Conservation (phyloP, 2,329 filamentous ascomycete species). For the Xylariales sp. region DNA sequence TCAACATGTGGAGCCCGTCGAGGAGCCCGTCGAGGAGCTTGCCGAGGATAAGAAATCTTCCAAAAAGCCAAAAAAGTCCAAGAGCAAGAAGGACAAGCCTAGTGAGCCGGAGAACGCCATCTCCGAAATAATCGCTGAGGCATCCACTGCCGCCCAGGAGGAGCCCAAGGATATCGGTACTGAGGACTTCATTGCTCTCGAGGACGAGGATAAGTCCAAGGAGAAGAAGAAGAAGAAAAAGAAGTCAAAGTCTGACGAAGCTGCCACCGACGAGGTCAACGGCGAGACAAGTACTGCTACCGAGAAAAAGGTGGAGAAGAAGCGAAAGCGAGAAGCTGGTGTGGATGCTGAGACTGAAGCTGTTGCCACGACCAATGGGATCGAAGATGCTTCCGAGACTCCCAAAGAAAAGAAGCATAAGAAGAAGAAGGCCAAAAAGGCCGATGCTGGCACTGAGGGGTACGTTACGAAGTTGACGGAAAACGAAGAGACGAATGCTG, state of each 20-base stretch:
- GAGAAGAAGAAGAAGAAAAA: constrained; percentile 26
- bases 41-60: too few relatives aligned
- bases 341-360: constrained; percentile 12
- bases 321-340: constrained; percentile 17
- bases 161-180: constrained; percentile 16
- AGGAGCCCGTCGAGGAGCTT: too few relatives aligned
- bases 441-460: constrained; percentile 21
- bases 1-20: too few relatives aligned
- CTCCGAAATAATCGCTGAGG: too few relatives aligned
- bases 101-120: too few relatives aligned
- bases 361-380: constrained; percentile 9
- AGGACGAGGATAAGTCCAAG: constrained; percentile 11
- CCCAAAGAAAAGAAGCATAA: constrained; percentile 22
- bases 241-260: constrained; percentile 20
- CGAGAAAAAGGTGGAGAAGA: constrained; percentile 21
- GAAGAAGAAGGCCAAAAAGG: constrained; percentile 13
- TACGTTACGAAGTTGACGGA: constrained; percentile 17
- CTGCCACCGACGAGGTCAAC: constrained; percentile 7
- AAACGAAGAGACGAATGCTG: constrained; percentile 16
- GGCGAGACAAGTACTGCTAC: constrained; percentile 4
- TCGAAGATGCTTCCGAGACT: constrained; percentile 17
- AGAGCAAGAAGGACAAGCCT: too few relatives aligned
- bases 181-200: constrained; percentile 18
- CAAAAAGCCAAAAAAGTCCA: too few relatives aligned
- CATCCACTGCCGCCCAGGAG: too few relatives aligned